Base-by-base conservation (phyloP, 2,329 filamentous ascomycete species). In the Fusarium scirpi region DNA sequence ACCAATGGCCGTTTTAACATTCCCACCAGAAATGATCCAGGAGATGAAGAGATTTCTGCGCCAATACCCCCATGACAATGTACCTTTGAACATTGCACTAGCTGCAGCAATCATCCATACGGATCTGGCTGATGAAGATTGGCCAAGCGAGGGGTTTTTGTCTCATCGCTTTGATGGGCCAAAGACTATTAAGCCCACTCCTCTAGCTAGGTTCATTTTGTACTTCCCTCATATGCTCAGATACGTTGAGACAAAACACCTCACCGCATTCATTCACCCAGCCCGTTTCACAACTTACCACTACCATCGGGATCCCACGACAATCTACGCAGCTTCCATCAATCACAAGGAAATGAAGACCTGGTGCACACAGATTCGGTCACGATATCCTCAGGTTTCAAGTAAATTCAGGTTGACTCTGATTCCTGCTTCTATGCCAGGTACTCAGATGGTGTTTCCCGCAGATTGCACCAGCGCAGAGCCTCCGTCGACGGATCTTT, bases 171-270 rank as follows among this genome's bases (percentile, higher is more conserved):
- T 7, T 8, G 8, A 25, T 13, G 7, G 16, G 6, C 5, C 20
- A n/a, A 40, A 10, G 6, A 6, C 38, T 41, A n/a, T n/a, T 6
- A 24, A 34, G 40, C 6, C 8, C 8, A 4, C 12, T n/a, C 13
- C 1, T 3, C 2, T 27, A 0, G 7, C 53, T 3, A 0, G 27
- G 18, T 58, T 62, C 4, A 13, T 62, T 0, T 2, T 62, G 0
- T 41, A 59, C 45, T 62, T 62, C 2, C 45, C 59, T 3, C 54
- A 62, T 25, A 62, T 62, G 59, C 20, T 62, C 4, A 25, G 11
- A 9, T 62, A 41, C n/a, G 54, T 51, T 4, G 59, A 62, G 13
- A 7, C 3, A 6, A 32, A 40, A 6, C 29, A 27, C 3, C 27
- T 62, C 2, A 59, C 59, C 0, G 4, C 30, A 1, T 62, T 59